Percentiles rank a stretch among this genome's conserved stretches.
Evolutionary conservation across 2,329 filamentous ascomycete species (phyloP).

Genomic region (Epichloe uncinata): DNA sequence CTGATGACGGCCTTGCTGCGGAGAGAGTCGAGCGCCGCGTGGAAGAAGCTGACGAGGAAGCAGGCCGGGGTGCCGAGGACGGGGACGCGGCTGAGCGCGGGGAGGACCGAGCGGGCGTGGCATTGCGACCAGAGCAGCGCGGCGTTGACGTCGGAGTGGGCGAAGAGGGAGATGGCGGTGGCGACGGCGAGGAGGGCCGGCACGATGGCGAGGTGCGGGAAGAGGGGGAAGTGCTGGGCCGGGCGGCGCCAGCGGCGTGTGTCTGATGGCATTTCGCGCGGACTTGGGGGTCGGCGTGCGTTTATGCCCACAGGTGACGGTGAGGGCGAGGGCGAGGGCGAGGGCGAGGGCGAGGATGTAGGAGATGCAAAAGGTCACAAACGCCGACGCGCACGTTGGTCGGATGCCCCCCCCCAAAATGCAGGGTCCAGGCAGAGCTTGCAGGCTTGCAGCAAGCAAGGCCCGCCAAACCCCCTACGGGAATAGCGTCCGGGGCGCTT

Average conservation of each 20-base stretch:
- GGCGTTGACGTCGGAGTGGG: conserved; percentile 36
- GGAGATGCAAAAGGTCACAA: too few species aligned
- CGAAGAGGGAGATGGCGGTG: conserved; percentile 28
- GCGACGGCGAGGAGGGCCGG: conserved; percentile 32
- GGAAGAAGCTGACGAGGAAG: conserved; percentile 38
- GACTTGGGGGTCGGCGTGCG: not conserved
- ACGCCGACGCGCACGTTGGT: too few species aligned
- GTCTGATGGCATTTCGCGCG: not conserved
- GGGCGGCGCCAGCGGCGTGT: conserved; percentile 23
- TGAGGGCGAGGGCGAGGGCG: too few species aligned
- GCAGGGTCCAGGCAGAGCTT: too few species aligned
- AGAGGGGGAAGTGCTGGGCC: conserved; percentile 38
- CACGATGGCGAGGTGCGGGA: conserved; percentile 37
- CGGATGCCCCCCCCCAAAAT: too few species aligned
- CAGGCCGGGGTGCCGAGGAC: conserved; percentile 32
- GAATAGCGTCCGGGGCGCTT: too few species aligned
- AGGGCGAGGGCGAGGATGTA: too few species aligned
- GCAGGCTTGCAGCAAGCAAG: too few species aligned
- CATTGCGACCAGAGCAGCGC: conserved; percentile 41
- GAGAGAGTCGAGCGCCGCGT: conserved; percentile 26
- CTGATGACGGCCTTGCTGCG: conserved; percentile 29
- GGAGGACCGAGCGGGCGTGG: conserved; percentile 32
- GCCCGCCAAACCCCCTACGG: too few species aligned
- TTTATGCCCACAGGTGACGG: not conserved
- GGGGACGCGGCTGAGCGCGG: conserved; percentile 29